Evolutionary conservation across 2,329 filamentous ascomycete species (phyloP), one percentile per base, ranked within the genome.

Genomic region (Coniosporium tulheliwenetii): DNA sequence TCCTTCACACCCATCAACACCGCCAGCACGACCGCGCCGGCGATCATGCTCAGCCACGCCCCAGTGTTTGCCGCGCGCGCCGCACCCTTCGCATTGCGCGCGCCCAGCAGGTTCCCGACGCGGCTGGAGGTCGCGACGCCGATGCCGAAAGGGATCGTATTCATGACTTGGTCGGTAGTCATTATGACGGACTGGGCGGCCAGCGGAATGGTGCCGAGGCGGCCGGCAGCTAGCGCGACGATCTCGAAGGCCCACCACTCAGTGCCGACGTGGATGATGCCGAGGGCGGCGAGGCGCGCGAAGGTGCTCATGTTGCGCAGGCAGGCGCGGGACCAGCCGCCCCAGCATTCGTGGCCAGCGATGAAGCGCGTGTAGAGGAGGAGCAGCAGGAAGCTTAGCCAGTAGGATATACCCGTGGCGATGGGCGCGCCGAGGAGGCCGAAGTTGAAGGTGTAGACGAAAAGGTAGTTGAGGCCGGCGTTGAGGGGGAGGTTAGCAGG

Each of bases 211-310:
- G 82, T 87, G 3, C 86, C 86, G 0, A 93, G 71, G 31, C 79
- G 73, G 1, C 85, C 85, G 5, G 85, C 85, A 2, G 81, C 83
- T 0, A 93, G 71, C 1, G 85, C 84, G 1, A 93, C 84, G 48
- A 93, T 89, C 60, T 93, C 85, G 50, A 93, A 93, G 0, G 85
- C 86, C 85, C 85, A 93, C 85, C 85, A 93, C 60, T 93, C 86
- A 0, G 85, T 91, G 3, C 84, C 86, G 5, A 93, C 82, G 47
- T 93, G 85, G 3, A 93, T 62, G 35, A 93, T 69, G 0, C 85
- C 86, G 0, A 93, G 65, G 10, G 81, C 59, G 0, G 85, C 83
- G 3, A 93, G 73, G 8, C 77, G 75, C 1, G 81, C 70, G 55
- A 93, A 93, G 0, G 77, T 76, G 12, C 71, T 62, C 12, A 82